Evolutionary conservation across 257 asterid species (phyloP).

Genomic region (Handroanthus guayacan): DNA sequence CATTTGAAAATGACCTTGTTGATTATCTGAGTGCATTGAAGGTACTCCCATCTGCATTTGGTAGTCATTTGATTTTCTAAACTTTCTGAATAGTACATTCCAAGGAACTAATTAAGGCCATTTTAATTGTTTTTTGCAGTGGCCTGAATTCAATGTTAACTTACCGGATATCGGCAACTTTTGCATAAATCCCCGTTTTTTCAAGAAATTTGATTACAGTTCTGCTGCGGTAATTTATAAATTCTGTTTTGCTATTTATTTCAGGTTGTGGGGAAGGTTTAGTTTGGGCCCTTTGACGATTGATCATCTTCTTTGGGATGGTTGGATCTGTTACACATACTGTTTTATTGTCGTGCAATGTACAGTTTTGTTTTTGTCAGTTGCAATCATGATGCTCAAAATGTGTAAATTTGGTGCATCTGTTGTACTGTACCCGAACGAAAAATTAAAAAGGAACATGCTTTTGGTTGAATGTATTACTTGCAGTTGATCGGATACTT

Average conservation of each 20-base stretch:
- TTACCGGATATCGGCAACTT: conserved; percentile 72
- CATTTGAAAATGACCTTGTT: conserved; percentile 84
- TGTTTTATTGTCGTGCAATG: background rate
- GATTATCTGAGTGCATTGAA: conserved; percentile 78
- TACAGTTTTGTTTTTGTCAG: background rate
- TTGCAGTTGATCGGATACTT: conserved; percentile 1
- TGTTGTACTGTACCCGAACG: background rate
- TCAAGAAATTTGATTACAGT: conserved; percentile 87
- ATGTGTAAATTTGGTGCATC: conserved; percentile 1
- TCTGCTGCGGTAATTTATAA: conserved; percentile 70
- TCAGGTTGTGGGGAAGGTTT: conserved; percentile 20
- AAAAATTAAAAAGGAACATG: background rate
- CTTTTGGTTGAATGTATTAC: background rate
- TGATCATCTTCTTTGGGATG: background rate
- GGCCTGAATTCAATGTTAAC: conserved; percentile 80
- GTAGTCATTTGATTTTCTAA: conserved; percentile 15
- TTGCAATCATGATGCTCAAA: conserved; percentile 10
- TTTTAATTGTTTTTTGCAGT: conserved; percentile 57
- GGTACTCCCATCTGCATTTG: conserved; percentile 50
- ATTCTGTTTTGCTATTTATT: conserved; percentile 21
- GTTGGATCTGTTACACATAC: background rate
- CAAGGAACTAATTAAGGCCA: background rate
- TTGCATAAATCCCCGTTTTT: conserved; percentile 76
- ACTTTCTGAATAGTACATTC: conserved; percentile 5
- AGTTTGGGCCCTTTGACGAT: conserved; percentile 7